Base-by-base conservation (phyloP, 2,329 filamentous ascomycete genomes). In the Myriangium duriaei region DNA sequence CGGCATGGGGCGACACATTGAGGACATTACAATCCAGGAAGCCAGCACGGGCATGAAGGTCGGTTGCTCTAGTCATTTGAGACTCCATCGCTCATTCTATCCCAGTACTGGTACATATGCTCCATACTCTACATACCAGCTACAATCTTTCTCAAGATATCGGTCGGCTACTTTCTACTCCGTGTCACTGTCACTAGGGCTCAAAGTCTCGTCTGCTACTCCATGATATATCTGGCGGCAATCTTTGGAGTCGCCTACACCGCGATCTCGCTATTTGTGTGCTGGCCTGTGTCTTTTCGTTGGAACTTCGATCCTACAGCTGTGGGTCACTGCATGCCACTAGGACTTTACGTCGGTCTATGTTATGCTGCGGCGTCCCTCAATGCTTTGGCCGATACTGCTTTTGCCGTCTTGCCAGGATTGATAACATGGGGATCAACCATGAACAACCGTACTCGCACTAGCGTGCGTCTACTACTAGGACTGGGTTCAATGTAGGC, bases 21-120 rank as follows among this genome's bases (percentile, higher is more conserved):
- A 21, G 3, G 11, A 30, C 10, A 42, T 56, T n/a, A 53, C 45
- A 11, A 30, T 40, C n/a, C 11, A 38, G 3, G 30, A 38, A 26
- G 40, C 43, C 3, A 42, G 13, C 26, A 19, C 4, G 40, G 37
- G 10, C n/a, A 42, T 10, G 37, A 24, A 21, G 33, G 24, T 32
- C n/a, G 17, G 12, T 30, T 14, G 3, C 16, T 14, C 2, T 1
- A 10, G 3, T 5, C 10, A 11, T 18, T n/a, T 6, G 6, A 7
- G 13, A 12, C n/a, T 14, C 10, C 19, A 10, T 34, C 12, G 13
- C 13, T 15, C 13, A 24, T 14, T 2, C 3, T n/a, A 5, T 26
- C 11, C n/a, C 26, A 61, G 58, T 61, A 55, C 46, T 74, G 68
- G 68, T 74, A 67, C 55, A 60, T 73, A n/a, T 68, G 67, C 45